These are phyloP conservation scores for Linum tenue DNA, from an alignment of 345 rosid species.

Conservation along the genomic window DNA sequence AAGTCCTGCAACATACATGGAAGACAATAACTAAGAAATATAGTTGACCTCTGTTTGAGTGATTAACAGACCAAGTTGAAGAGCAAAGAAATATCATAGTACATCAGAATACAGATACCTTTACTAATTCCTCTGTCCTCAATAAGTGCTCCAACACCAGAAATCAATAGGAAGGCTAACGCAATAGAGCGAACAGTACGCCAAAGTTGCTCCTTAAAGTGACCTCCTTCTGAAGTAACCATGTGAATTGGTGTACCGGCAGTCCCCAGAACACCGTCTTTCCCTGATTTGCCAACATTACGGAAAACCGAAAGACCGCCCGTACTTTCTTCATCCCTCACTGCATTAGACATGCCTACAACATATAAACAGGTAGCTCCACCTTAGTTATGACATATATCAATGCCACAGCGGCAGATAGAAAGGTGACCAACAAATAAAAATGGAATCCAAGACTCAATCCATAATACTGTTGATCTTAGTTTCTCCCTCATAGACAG, in stretches of 20 bases:
- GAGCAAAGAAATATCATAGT: background rate
- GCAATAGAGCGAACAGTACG: conserved; percentile 70
- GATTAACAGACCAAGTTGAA: conserved; percentile 2
- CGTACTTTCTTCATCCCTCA: conserved; percentile 45
- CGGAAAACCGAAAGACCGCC: conserved; percentile 56
- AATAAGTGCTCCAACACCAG: conserved; percentile 85
- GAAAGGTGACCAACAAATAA: background rate
- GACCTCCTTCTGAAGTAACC: conserved; percentile 68
- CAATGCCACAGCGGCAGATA: background rate
- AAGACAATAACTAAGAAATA: background rate
- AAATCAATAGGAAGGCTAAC: conserved; percentile 67
- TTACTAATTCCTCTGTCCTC: conserved; percentile 88
- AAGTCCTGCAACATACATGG: conserved; percentile 43
- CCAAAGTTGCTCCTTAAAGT: conserved; percentile 90
- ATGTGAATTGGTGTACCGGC: conserved; percentile 79
- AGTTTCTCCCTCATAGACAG: background rate
- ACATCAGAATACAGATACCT: conserved; percentile 36
- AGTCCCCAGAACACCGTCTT: conserved; percentile 72
- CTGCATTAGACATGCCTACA: conserved; percentile 46
- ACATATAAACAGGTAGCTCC: background rate
- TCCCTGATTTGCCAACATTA: conserved; percentile 60
- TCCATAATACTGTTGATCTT: background rate
- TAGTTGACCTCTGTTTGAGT: conserved; percentile 2
- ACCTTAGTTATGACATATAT: background rate
- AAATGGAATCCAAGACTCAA: no score